Base-by-base conservation (phyloP, 257 asterid genomes). In the Lycium barbarum region DNA sequence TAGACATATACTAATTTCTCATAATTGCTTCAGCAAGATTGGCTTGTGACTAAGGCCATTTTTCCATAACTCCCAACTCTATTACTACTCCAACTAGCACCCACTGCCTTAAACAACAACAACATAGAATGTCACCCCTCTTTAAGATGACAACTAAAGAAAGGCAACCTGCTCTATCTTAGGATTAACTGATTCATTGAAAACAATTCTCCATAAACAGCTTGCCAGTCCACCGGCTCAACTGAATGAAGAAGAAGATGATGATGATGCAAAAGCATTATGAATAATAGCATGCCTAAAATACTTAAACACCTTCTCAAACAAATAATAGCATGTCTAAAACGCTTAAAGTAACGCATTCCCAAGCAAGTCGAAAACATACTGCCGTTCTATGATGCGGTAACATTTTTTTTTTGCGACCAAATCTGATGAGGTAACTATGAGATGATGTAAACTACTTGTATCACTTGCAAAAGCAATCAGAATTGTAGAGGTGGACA, bases 401-500 rank as follows among this genome's bases (percentile, higher is more conserved):
- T 14, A 76, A 51, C 45, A 26, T 26, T 26, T 13, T 76, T 51
- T 51, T 53, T 2, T 1, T 20, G 47, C 63, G 65, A 14, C 38
- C 7, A 76, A 76, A 18, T 26, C 40, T 53, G 82, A 53, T 49
- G 43, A 13, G 22, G 13, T 26, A 51, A 51, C 49, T 76, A 76
- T 49, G 43, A 74, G 81, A 3, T 14, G 40, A 51, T 76, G 65
- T 7, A 76, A 53, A 51, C 9, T 53, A 76, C 47, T 78, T 78
- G 26, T 26, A 78, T 78, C 82, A 78, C 82, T 78, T 51, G 47
- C 63, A 78, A 51, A 78, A 78, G 65, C 49, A 51, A 78, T 78
- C 2, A 53, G 61, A 78, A 76, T 18, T 78, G 82, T 51, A 13
- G 26, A 53, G 65, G 82, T 78, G 36, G 82, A 78, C 82, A 14